phyloP scores from a whole-genome alignment of 2,329 filamentous ascomycete species.

The Cyclaneusma minus region DNA sequence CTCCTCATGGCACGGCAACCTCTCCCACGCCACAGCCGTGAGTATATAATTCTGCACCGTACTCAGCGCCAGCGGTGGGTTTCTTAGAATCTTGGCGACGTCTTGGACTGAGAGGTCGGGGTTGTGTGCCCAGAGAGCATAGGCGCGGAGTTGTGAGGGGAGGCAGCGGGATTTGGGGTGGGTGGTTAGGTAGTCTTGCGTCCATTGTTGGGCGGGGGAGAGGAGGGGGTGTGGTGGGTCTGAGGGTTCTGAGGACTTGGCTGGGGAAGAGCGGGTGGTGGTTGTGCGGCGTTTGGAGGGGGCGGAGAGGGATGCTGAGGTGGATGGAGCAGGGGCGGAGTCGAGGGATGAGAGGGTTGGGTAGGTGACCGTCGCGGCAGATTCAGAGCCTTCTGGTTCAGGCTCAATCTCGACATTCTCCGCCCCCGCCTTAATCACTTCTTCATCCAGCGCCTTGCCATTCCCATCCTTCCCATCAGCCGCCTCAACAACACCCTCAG shows the following conservation, averaged over 20 bases:
- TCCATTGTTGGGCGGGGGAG: constrained; percentile 12
- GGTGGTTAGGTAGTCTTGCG: constrained; percentile 7
- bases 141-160: constrained; percentile 31
- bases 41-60: constrained; percentile 47
- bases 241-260: no score
- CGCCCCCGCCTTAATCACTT: constrained; percentile 7
- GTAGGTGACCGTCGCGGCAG: constrained; percentile 2
- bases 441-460: constrained; percentile 4
- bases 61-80: constrained; percentile 38
- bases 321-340: constrained; percentile 1
- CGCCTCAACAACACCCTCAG: constrained; percentile 14
- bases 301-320: constrained; percentile 1
- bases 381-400: constrained; percentile 5
- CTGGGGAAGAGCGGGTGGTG: constrained; percentile 6
- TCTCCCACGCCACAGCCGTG: constrained; percentile 33
- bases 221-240: constrained; percentile 5
- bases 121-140: constrained; percentile 47
- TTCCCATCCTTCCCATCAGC: constrained; percentile 2
- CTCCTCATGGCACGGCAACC: no score
- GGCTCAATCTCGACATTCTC: constrained; percentile 14
- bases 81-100: constrained; percentile 39
- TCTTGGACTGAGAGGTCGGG: constrained; percentile 28
- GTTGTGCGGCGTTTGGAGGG: constrained; percentile 2
- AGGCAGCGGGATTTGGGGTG: constrained; percentile 2
- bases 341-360: constrained; percentile 2